Evolutionary conservation across 768 basidiomycete species (phyloP), one percentile per base, ranked within the genome.

Genomic region (Phallus indusiatus): DNA sequence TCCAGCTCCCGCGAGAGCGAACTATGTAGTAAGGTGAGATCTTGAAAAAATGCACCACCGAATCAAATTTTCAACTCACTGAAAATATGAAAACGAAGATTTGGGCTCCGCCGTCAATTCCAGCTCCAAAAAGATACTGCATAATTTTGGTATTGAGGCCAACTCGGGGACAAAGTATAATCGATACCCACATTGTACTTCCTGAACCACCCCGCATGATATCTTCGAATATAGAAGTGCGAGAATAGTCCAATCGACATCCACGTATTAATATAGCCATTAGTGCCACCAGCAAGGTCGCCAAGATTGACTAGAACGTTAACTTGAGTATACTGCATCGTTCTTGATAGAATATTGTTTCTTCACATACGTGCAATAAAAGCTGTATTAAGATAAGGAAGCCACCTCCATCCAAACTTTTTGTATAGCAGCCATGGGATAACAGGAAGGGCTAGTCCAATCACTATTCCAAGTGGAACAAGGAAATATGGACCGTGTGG

Each of bases 81-180:
- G 82, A 81, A 5, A 83, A 71, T 36, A 85, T 73, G 66, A 84
- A 82, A 21, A 81, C 74, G 80, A 84, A 83, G 54, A 83, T 75
- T 65, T 85, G 83, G 16, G 81, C 78, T 8, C 84, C 83, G 24
- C 83, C 83, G 64, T 84, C 82, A 42, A 84, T 71, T 7, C 79
- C 85, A 42, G 83, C 86, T 33, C 82, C 82, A 2, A 86, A 69
- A 42, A 85, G 78, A 64, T 84, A 85, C 66, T 86, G 84, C 67
- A 84, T 84, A 64, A 75, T 76, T 4, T 4, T 24, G 33, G 24
- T 12, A 46, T 35, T 22, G 12, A 14, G 18, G 4, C 11, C 18
- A 8, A 34, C 50, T 22, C 12, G 14, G 50, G 12, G 14, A 51
- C 4, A 51, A 16, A 22, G 50, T 16, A 14, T 22, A 14, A 51